A percentile compares a stretch with the other conserved stretches of the same genome.
Conservation (phyloP, 225 moss, liverwort and hornwort species). For the Ulota crispa region DNA sequence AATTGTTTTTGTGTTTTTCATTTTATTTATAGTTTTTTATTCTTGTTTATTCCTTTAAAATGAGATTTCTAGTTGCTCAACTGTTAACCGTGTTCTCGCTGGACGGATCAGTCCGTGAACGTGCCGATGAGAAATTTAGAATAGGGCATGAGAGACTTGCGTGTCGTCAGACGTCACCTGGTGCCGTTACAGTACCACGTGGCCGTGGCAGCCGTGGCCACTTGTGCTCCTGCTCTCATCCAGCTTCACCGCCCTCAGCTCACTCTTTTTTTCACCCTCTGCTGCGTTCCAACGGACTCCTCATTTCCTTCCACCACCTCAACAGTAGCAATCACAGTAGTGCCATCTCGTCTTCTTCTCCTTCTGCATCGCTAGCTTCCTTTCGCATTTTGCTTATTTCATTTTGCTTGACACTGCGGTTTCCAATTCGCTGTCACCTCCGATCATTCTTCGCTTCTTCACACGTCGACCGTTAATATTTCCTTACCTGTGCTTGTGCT, state of each 20-base stretch:
- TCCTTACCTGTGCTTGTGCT: neutral
- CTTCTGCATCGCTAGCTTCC: neutral
- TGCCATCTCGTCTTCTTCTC: no score
- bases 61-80: no score
- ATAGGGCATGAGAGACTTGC: no score
- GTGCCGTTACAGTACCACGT: conserved; percentile 1
- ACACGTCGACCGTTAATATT: neutral
- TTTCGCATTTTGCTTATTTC: neutral
- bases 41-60: no score
- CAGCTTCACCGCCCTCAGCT: neutral
- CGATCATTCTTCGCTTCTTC: neutral
- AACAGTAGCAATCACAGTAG: no score
- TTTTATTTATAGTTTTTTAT: no score
- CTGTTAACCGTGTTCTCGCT: no score
- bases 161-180: neutral
- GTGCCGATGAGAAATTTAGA: no score
- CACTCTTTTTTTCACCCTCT: no score
- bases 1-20: no score
- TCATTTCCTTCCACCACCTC: neutral
- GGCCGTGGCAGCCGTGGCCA: neutral
- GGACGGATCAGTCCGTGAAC: no score
- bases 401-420: neutral
- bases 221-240: neutral
- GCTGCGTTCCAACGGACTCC: neutral
- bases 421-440: no score